A percentile compares a stretch with the other conserved stretches of the same genome.
These are phyloP conservation scores for Venturia oleaginea DNA, from an alignment of 2,329 filamentous ascomycete genomes.

Conservation along the genomic window DNA sequence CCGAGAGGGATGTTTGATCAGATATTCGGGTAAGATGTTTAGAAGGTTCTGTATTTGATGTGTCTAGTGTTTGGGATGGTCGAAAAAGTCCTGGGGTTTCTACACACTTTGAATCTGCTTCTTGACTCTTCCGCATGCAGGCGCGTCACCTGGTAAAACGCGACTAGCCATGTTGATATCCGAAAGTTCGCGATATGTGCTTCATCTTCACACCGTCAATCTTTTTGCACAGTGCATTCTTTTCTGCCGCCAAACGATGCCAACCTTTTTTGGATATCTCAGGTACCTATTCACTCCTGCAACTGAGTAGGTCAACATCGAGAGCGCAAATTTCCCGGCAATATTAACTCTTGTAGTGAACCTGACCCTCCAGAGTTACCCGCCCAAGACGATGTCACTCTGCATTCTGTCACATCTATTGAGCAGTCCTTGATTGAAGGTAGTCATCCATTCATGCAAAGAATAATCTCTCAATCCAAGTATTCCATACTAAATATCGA, in stretches of 20 bases:
- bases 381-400: no score
- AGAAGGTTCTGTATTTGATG: neutral
- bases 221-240: neutral
- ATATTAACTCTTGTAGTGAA: neutral
- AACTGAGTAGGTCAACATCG: neutral
- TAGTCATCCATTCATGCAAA: no score
- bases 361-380: neutral
- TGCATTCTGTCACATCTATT: no score
- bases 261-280: neutral
- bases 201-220: neutral
- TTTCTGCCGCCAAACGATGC: neutral
- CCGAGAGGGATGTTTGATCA: neutral
- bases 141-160: neutral
- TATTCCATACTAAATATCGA: no score
- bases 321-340: neutral
- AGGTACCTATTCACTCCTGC: neutral
- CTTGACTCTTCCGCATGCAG: neutral
- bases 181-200: neutral
- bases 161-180: neutral
- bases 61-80: neutral
- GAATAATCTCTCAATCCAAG: no score
- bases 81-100: neutral
- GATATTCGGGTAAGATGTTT: neutral
- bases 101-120: neutral
- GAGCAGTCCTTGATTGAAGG: no score